Evolutionary conservation across 2,329 filamentous ascomycete species (phyloP), one percentile per base, ranked within the genome.

Genomic region (Microcyclosporella mali): DNA sequence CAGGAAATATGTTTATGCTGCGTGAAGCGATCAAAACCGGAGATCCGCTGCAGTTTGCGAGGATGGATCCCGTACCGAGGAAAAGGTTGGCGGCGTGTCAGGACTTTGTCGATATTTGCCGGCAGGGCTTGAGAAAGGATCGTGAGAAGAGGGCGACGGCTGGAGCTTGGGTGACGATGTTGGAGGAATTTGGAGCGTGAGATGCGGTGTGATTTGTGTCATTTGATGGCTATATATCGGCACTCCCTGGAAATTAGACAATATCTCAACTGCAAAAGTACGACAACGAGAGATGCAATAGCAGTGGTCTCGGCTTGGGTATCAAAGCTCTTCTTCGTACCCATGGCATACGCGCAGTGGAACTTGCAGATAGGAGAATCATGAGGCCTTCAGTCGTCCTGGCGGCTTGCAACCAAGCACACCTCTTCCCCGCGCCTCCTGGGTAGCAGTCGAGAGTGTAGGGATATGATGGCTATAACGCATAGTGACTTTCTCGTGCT

Each of bases 11-110:
- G 14, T 70, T 67, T 41, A 61, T 66, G 47, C 56, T 67, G 37
- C 51, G 69, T 2, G 69, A 72, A 41, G 66, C 69, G 44, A 63
- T 71, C 38, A 71, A 69, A 45, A 55, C 56, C 16, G 70, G 67
- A 0, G 56, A 61, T 33, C 64, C 69, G n/a, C 33, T 72, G 11
- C 58, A 57, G 15, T 71, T 64, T 41, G 57, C 66, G 3, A 59
- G 62, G 27, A 64, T 64, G 36, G 66, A 69, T 32, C 52, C 56
- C 8, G 60, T 59, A 2, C 47, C 56, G 4, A 44, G 53, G 40
- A 65, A 57, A 37, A 44, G 62, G 30, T 46, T 65, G 41, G 50
- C 48, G 12, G 57, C 58, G 43, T 44, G 47, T 63, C 56, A 65
- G 46, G 58, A 52, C 9, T 57, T 67, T 40, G 43, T 60, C 21